Evolutionary conservation across 306 rosid species (phyloP), one percentile per base, ranked within the genome.

Genomic region (Quercus agrifolia): DNA sequence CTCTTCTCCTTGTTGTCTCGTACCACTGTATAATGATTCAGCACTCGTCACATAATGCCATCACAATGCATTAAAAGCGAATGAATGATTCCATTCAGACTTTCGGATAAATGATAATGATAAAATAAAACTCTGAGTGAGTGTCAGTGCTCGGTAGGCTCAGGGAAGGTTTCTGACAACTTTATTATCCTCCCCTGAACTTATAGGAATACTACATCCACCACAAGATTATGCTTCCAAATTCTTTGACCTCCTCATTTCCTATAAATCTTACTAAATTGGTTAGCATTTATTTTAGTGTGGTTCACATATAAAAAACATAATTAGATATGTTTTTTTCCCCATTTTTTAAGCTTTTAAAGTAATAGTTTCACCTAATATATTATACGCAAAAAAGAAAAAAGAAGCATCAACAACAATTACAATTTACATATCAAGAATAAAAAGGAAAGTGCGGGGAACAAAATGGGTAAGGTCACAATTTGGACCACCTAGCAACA

Each of bases 31-130:
- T 80, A 82, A 85, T 88, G 91, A 87, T 87, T 82, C 68, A 78
- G 87, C 78, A 84, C 3, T 83, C 56, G 89, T 90, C 91, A 86
- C 89, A 85, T 87, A 90, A 30, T 71, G 79, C 81, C 77, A 78
- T 82, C 81, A 80, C 80, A 77, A 74, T 62, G 85, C 79, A 76
- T 85, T 77, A 83, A 91, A 87, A 88, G 88, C 86, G 68, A 92
- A 84, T 84, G 97, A 87, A 92, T 90, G 90, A 90, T 92, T 92
- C 93, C 90, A 64, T 86, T 78, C 85, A 83, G 89, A 85, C 71
- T 81, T 90, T 83, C 79, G 44, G 86, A 81, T 63, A 82, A 87
- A 92, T 85, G 89, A 83, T 82, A 87, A 92, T 85, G 89, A 83
- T 84, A 83, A 84, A 92, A 85, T 78, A 58, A 83, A 80, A 74